phyloP scores from a whole-genome alignment of 306 rosid species.

The Cucurbita moschata region DNA sequence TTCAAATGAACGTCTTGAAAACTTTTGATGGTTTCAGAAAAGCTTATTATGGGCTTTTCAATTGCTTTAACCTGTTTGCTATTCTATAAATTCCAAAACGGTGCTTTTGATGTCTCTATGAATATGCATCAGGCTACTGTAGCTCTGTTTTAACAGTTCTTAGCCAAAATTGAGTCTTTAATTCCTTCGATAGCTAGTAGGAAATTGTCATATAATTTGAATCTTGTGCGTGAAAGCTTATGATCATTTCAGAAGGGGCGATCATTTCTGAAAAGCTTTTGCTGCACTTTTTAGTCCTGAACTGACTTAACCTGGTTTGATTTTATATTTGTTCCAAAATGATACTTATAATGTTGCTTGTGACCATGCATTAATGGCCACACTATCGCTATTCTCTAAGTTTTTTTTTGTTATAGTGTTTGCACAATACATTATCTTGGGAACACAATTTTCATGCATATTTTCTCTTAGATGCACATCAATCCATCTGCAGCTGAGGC shows the following conservation, averaged over 20 bases:
- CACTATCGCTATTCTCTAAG: not conserved
- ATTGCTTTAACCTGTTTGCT: not conserved
- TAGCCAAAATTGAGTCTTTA: not conserved
- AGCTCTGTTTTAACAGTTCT: not conserved
- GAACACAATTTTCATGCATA: not conserved
- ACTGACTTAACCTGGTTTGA: not conserved
- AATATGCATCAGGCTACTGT: not conserved
- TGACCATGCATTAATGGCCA: not conserved
- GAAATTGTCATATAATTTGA: not conserved
- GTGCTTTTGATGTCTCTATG: not conserved
- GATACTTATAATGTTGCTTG: not conserved
- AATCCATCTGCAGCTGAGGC: constrained; percentile 69
- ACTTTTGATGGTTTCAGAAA: not conserved
- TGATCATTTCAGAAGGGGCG: not conserved
- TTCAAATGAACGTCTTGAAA: not conserved
- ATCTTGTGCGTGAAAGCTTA: not conserved
- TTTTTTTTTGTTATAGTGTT: not conserved
- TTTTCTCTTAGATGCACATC: constrained; percentile 51
- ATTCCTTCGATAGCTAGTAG: not conserved
- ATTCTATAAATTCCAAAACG: not conserved
- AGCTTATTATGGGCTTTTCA: not conserved
- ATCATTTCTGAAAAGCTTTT: not conserved
- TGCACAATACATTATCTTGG: not conserved
- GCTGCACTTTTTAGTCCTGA: not conserved
- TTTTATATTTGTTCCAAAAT: not conserved